Evolutionary conservation across 108 stramenopile species (phyloP).

Genomic region (Halocafeteria seosinensis): DNA sequence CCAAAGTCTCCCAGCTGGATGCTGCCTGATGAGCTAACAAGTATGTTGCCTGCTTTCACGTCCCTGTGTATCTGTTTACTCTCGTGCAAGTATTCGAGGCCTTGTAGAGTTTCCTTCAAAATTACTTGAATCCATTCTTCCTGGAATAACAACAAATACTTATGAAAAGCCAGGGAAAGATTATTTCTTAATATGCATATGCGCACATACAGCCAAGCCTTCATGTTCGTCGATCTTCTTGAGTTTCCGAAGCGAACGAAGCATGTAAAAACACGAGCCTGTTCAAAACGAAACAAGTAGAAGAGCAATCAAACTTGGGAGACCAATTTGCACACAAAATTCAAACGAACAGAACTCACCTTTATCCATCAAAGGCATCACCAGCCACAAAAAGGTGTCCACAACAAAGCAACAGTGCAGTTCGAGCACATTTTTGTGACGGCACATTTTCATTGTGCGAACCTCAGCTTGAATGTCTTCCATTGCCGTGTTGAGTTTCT

Average conservation of each 20-base stretch:
- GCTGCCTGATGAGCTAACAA: slow-evolving; percentile 37
- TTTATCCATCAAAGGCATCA: slow-evolving; percentile 42
- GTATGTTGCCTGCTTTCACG: slow-evolving; percentile 83
- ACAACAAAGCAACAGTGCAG: slow-evolving; percentile 31
- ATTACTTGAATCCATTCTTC: slow-evolving; percentile 30
- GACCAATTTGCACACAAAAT: too few relatives aligned
- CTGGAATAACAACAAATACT: neutral
- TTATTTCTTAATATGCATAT: neutral
- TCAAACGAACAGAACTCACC: too few relatives aligned
- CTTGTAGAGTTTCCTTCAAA: slow-evolving; percentile 25
- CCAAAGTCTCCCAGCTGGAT: slow-evolving; percentile 47
- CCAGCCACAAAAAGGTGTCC: slow-evolving; percentile 32
- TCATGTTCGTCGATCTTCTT: neutral
- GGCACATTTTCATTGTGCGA: neutral
- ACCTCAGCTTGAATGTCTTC: neutral
- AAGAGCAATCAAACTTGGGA: too few relatives aligned
- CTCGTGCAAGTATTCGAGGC: slow-evolving; percentile 63
- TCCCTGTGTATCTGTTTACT: slow-evolving; percentile 90
- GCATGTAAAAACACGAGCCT: slow-evolving; percentile 36
- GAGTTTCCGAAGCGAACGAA: neutral
- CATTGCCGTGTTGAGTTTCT: neutral
- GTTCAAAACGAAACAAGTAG: too few relatives aligned
- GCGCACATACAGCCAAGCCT: neutral
- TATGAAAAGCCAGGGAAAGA: neutral
- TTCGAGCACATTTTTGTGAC: neutral